phyloP scores from a whole-genome alignment of 805 yeast genomes.

The Dipodascopsis tothii region DNA sequence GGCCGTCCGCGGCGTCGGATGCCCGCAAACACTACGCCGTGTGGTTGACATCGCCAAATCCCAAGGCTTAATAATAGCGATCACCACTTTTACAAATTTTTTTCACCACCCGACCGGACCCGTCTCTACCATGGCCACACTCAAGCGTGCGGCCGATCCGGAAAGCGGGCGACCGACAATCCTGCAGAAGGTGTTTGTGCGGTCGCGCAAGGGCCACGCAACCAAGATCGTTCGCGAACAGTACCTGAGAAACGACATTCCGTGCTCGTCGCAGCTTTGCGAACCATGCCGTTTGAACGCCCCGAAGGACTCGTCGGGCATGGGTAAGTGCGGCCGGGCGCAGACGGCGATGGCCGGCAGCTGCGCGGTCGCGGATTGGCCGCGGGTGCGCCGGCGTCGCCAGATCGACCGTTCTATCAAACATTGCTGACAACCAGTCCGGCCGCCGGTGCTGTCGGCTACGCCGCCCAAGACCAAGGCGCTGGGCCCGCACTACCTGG shows the following conservation, averaged over 20 bases:
- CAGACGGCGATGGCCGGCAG: too few species aligned
- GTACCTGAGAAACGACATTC: constrained; percentile 83
- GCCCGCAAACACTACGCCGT: neutral
- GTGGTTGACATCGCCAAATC: too few species aligned
- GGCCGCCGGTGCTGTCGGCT: constrained; percentile 57
- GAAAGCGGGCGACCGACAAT: neutral
- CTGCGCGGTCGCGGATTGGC: too few species aligned
- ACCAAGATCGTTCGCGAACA: constrained; percentile 90
- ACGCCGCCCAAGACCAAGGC: constrained; percentile 43
- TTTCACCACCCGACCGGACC: neutral
- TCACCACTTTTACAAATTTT: too few species aligned
- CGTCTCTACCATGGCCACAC: neutral
- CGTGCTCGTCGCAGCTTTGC: constrained; percentile 76
- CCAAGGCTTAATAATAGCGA: too few species aligned
- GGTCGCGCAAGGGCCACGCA: constrained; percentile 80
- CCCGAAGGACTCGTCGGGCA: constrained; percentile 46
- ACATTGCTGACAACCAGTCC: too few species aligned
- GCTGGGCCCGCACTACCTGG: constrained; percentile 68
- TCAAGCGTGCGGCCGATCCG: neutral
- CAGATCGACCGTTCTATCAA: too few species aligned
- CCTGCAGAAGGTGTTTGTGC: constrained; percentile 66
- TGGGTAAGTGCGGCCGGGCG: constrained; percentile 4
- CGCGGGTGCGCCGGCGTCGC: too few species aligned
- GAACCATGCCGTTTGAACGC: constrained; percentile 47
- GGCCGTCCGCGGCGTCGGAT: neutral